Evolutionary conservation across 2,329 filamentous ascomycete genomes (phyloP).

Genomic region (Aspergillus brasiliensis): DNA sequence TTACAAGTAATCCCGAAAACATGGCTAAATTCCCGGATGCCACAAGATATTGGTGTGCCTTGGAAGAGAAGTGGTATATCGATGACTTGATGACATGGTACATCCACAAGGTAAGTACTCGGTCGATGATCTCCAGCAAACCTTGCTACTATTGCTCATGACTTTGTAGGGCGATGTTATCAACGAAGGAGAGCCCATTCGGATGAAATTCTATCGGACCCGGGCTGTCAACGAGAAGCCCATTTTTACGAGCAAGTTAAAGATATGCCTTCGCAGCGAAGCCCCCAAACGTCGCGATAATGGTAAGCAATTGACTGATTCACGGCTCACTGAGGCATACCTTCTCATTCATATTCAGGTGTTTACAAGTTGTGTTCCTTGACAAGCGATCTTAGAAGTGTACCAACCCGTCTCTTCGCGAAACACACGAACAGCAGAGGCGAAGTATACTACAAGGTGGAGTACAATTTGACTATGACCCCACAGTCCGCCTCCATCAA

Average conservation of each 20-base stretch:
- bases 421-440: conserved; percentile 16
- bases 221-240: fast-evolving
- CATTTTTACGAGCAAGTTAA: not conserved
- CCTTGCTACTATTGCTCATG: not conserved
- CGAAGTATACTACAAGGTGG: conserved; percentile 10
- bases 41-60: conserved; percentile 2
- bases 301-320: not conserved
- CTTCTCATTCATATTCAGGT: conserved; percentile 6
- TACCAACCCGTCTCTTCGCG: conserved; percentile 21
- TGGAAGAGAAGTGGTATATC: conserved; percentile 13
- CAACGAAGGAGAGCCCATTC: conserved; percentile 15
- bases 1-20: not conserved
- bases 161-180: conserved; percentile 6
- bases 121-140: not conserved
- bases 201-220: not conserved
- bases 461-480: conserved; percentile 15
- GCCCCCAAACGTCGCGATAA: not conserved
- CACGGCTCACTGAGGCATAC: not conserved
- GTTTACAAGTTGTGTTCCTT: conserved; percentile 16
- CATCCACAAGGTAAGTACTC: conserved; percentile 21
- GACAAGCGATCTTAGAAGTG: conserved; percentile 15
- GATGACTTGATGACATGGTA: conserved; percentile 20
- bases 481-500: conserved; percentile 22
- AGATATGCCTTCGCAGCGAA: conserved; percentile 2
- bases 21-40: not conserved